Evolutionary conservation across 495 filamentous ascomycete genomes (phyloP), one percentile per base, ranked within the genome.

Genomic region (Pseudotulostoma volvatum): DNA sequence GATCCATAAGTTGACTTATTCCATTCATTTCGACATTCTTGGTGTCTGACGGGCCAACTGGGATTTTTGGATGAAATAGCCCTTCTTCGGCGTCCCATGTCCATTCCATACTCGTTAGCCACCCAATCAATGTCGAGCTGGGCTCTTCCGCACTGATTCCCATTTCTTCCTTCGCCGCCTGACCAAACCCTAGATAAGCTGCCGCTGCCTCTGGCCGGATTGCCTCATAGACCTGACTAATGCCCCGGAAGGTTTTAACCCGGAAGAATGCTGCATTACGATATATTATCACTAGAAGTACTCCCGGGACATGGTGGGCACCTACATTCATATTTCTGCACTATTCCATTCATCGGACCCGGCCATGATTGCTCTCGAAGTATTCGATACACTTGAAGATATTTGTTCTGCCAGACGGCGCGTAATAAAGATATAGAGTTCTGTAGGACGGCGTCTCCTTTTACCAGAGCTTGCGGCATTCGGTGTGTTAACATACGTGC

Each of bases 401-500:
- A 59, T 19, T 62, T 51, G 11, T 53, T 58, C 16, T 70, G 67
- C 59, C 67, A 73, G 13, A 70, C 48, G 7, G 67, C 64, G 28
- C 59, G 60, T 20, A 73, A 51, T 14, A 73, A 48, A 9, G 49
- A 52, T 18, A 63, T 42, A 33, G 65, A 65, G 37, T 59, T 66
- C 42, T 64, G 59, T 18, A 73, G 30, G 11, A 59, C 52, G 3
- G 56, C 48, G 39, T 70, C 62, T 7, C 55, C 52, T 23, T 61
- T 50, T 21, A 52, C 37, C 17, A 68, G 40, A 5, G 36, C 35
- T 33, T 51, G 44, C 0, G 68, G 67, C 36, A 72, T 61, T 34
- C 69, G 60, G 42, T 68, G 51, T 3, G 62, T 64, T 37, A 70
- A 52, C 18, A 64, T 61, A 9, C 69, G 66, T 38, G 69, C 67